Evolutionary conservation across 495 filamentous ascomycete species (phyloP).

Genomic region (Penicillium paradoxum): DNA sequence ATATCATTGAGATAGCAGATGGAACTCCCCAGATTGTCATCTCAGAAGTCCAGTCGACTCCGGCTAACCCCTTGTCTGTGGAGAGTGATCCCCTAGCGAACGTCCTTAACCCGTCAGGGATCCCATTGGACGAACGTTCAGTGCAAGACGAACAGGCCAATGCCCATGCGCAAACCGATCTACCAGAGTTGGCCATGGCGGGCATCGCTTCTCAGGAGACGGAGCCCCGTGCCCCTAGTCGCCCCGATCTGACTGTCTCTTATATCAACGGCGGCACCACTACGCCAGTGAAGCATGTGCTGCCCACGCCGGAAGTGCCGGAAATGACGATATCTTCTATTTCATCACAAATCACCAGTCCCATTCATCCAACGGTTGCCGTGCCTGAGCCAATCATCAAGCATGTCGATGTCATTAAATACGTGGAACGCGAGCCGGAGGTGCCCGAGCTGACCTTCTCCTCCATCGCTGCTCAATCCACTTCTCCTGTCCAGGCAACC

Average conservation of each 20-base stretch:
- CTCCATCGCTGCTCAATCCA: constrained; percentile 29
- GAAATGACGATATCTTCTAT: constrained; percentile 20
- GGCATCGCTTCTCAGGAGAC: constrained; percentile 36
- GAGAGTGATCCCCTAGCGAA: constrained; percentile 28
- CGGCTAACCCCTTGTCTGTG: constrained; percentile 19
- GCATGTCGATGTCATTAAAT: constrained; percentile 7
- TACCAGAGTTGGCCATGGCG: constrained; percentile 32
- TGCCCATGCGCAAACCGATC: constrained; percentile 14
- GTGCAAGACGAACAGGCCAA: constrained; percentile 13
- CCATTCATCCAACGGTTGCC: neutral
- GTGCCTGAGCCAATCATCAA: constrained; percentile 7
- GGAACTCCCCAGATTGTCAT: constrained; percentile 24
- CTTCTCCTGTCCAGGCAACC: constrained; percentile 24
- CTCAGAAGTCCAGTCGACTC: constrained; percentile 38
- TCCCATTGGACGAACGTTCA: constrained; percentile 33
- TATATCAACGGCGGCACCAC: constrained; percentile 29
- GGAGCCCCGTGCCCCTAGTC: constrained; percentile 26
- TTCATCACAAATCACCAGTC: constrained; percentile 1
- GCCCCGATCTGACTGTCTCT: constrained; percentile 29
- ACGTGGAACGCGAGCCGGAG: constrained; percentile 13
- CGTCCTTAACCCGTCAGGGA: constrained; percentile 38
- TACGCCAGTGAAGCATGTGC: constrained; percentile 26
- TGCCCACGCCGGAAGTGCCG: constrained; percentile 16
- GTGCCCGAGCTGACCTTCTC: constrained; percentile 24
- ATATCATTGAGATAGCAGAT: constrained; percentile 12